Evolutionary conservation across 2,329 filamentous ascomycete species (phyloP).

Genomic region (Aspergillus niger): DNA sequence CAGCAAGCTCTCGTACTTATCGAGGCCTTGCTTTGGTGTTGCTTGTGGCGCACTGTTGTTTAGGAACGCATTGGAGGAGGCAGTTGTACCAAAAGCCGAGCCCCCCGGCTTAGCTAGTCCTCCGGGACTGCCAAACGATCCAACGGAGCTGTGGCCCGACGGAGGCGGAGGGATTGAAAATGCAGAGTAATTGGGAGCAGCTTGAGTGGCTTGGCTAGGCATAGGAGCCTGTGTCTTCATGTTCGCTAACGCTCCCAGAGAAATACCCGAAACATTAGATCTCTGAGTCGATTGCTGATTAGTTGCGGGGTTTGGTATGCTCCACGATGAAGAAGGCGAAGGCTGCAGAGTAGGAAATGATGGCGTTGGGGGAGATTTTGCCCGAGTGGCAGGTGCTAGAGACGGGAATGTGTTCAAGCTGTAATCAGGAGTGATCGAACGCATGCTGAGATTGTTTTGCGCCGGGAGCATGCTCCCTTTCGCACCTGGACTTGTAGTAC

Average conservation of each 20-base stretch:
- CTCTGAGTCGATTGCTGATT: constrained; percentile 19
- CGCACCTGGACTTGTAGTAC: constrained; percentile 20
- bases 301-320: constrained; percentile 13
- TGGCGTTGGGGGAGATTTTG: constrained; percentile 31
- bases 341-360: constrained; percentile 34
- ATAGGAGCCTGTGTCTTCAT: constrained; percentile 25
- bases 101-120: constrained; percentile 23
- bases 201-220: constrained; percentile 20
- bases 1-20: constrained; percentile 60
- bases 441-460: constrained; percentile 33
- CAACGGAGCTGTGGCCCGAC: constrained; percentile 23
- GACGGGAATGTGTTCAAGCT: constrained; percentile 51
- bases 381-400: constrained; percentile 44
- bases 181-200: constrained; percentile 35
- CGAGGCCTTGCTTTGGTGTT: constrained; percentile 48
- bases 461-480: constrained; percentile 22
- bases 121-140: constrained; percentile 20
- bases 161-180: constrained; percentile 48
- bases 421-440: constrained; percentile 57
- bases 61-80: constrained; percentile 26
- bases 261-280: constrained; percentile 19
- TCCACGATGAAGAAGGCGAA: constrained; percentile 29
- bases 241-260: constrained; percentile 29
- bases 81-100: constrained; percentile 19
- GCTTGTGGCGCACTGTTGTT: constrained; percentile 26